These are phyloP conservation scores for Scedosporium dehoogii DNA, from an alignment of 2,329 filamentous ascomycete species.

Conservation along the genomic window DNA sequence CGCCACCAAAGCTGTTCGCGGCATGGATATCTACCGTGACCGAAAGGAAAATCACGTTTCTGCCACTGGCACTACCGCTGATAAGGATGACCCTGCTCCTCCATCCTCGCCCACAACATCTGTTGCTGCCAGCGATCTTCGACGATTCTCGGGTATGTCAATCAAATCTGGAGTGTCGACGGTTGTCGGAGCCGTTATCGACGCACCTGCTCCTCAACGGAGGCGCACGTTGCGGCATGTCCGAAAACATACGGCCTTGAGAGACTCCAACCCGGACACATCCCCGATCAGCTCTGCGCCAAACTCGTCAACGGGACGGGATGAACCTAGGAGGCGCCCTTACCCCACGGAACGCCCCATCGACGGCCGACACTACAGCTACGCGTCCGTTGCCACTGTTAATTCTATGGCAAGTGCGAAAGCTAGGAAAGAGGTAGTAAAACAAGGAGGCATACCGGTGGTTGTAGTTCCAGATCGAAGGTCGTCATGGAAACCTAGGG, in stretches of 20 bases:
- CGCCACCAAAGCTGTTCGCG: conserved; percentile 38
- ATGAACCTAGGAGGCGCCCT: conserved; percentile 16
- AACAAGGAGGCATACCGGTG: conserved; percentile 51
- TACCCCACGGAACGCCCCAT: conserved; percentile 19
- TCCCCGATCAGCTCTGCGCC: conserved; percentile 32
- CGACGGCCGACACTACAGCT: conserved; percentile 31
- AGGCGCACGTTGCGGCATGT: conserved; percentile 51
- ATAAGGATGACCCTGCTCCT: neutral
- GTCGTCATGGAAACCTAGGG: conserved; percentile 41
- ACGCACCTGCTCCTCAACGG: conserved; percentile 30
- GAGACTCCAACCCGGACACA: conserved; percentile 33
- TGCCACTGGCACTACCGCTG: neutral
- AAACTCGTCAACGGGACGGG: conserved; percentile 19
- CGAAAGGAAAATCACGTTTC: neutral
- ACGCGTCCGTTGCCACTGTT: conserved; percentile 35
- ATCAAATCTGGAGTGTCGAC: conserved; percentile 44
- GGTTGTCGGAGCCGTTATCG: conserved; percentile 48
- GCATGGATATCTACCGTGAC: conserved; percentile 32
- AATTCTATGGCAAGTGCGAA: conserved; percentile 43
- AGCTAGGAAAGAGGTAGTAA: conserved; percentile 49
- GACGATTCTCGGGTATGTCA: conserved; percentile 44
- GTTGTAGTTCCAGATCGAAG: conserved; percentile 50
- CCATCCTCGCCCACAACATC: conserved; percentile 19
- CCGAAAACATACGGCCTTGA: conserved; percentile 41
- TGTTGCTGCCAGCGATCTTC: conserved; percentile 31